Conservation (phyloP, 108 stramenopile genomes). For the Pseudonitzschia pungens region DNA sequence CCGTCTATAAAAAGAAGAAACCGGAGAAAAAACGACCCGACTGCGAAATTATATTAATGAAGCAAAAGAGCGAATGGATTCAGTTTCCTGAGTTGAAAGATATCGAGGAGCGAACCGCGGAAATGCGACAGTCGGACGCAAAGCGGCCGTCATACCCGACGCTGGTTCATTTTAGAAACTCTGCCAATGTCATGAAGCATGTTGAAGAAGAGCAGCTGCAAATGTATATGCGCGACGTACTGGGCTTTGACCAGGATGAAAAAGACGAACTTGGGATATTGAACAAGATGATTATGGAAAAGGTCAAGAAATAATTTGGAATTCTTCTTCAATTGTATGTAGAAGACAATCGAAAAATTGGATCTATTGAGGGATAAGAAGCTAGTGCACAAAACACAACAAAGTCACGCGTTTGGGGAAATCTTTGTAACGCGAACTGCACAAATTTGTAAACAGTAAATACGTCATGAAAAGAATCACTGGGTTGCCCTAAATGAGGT, state of each 20-base stretch:
- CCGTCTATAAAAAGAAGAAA: not conserved
- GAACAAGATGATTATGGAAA: not conserved
- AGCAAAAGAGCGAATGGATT: not conserved
- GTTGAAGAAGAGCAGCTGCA: not conserved
- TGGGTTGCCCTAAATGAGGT: too few species aligned
- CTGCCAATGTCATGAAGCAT: not conserved
- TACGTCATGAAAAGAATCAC: too few species aligned
- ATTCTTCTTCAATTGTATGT: too few species aligned
- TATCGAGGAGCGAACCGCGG: not conserved
- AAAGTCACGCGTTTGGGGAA: too few species aligned
- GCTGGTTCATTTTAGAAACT: constrained; percentile 11
- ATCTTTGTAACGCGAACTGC: too few species aligned
- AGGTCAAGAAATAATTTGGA: not conserved
- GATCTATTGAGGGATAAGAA: too few species aligned
- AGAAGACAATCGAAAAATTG: too few species aligned
- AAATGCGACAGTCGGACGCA: not conserved
- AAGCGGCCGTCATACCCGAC: not conserved
- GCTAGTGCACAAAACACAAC: not conserved
- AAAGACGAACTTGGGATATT: not conserved
- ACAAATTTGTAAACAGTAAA: too few species aligned
- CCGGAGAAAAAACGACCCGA: not conserved
- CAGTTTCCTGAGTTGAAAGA: not conserved
- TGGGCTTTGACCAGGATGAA: not conserved
- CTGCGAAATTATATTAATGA: constrained; percentile 6
- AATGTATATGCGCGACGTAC: not conserved